Evolutionary conservation across 106 monocot genomes (phyloP).

Genomic region (Alisma plantagoaquatica): DNA sequence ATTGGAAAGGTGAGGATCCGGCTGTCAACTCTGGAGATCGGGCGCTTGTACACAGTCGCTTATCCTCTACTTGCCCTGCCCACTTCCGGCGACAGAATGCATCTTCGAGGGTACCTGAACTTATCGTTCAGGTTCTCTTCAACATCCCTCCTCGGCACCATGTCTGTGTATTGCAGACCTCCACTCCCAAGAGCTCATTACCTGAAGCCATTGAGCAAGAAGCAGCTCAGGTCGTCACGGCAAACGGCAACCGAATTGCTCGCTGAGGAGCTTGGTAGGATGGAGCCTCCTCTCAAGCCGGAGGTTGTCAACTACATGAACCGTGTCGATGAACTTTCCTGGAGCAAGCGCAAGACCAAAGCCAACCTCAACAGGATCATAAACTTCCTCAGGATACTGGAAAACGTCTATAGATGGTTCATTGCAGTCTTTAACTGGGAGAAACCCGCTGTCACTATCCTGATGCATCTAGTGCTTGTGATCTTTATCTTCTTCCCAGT

Average conservation of each 20-base stretch:
- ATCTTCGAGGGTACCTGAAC: slow-evolving; percentile 5
- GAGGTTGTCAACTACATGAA: slow-evolving; percentile 13
- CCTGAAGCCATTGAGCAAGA: slow-evolving; percentile 1
- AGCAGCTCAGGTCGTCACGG: neutral
- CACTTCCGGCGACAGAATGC: slow-evolving; percentile 3
- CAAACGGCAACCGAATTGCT: slow-evolving; percentile 3
- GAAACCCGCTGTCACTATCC: slow-evolving; percentile 4
- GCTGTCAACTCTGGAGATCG: slow-evolving; percentile 7
- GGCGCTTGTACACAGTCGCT: slow-evolving; percentile 2
- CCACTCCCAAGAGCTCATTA: slow-evolving; percentile 11
- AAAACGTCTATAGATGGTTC: slow-evolving; percentile 1
- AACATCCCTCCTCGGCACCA: neutral
- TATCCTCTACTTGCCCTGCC: slow-evolving; percentile 5
- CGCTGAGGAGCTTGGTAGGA: neutral
- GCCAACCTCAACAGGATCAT: slow-evolving; percentile 13
- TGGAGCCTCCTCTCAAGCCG: slow-evolving; percentile 6
- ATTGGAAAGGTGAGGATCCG: slow-evolving; percentile 12
- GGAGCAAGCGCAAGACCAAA: slow-evolving; percentile 18
- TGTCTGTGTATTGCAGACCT: slow-evolving; percentile 3
- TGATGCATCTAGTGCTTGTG: slow-evolving; percentile 7
- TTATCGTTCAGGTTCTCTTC: slow-evolving; percentile 1
- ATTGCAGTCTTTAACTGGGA: slow-evolving; percentile 3
- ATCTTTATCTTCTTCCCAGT: slow-evolving; percentile 5
- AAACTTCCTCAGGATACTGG: neutral
- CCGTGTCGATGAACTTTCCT: slow-evolving; percentile 6